These are phyloP conservation scores for Selaginella moellendorffii DNA, from an alignment of 75 land plant genomes.

Conservation along the genomic window DNA sequence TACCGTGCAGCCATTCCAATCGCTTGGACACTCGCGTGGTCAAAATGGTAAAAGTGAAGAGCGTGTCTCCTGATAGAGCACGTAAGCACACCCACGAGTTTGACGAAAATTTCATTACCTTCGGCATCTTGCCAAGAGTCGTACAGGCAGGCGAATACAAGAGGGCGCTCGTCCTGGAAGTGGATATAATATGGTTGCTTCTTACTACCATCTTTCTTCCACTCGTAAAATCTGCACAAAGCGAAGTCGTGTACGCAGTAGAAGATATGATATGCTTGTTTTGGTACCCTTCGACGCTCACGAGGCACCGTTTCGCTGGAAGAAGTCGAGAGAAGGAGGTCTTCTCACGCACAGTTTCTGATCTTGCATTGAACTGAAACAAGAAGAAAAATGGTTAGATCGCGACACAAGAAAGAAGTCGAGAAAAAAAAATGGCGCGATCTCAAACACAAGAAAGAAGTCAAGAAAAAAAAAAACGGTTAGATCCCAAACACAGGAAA, in stretches of 20 bases:
- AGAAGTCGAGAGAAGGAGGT: slow-evolving; percentile 69
- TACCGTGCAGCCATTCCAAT: slow-evolving; percentile 18
- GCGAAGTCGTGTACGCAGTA: background rate
- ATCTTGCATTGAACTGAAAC: slow-evolving; percentile 77
- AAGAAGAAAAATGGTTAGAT: too few species aligned
- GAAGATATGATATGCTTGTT: background rate
- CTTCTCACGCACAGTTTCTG: slow-evolving; percentile 65
- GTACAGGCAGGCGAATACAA: slow-evolving; percentile 85
- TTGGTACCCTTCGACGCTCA: slow-evolving; percentile 67
- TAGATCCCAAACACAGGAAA: too few species aligned
- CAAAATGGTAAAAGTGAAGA: slow-evolving; percentile 66
- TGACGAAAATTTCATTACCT: slow-evolving; percentile 16
- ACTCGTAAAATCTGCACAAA: slow-evolving; percentile 26
- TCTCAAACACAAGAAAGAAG: too few species aligned
- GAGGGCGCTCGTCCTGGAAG: slow-evolving; percentile 57
- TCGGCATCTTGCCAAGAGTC: slow-evolving; percentile 66
- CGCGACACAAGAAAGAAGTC: too few species aligned
- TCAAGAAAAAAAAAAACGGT: too few species aligned
- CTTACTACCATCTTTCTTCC: slow-evolving; percentile 88
- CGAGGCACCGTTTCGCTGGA: slow-evolving; percentile 54
- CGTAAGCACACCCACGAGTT: background rate
- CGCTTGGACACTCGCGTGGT: slow-evolving; percentile 56
- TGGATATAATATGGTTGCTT: slow-evolving; percentile 92
- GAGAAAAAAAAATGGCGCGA: too few species aligned
- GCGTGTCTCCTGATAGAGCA: slow-evolving; percentile 45